phyloP scores from a whole-genome alignment of 768 basidiomycete genomes.

The Termitomyces sp. region DNA sequence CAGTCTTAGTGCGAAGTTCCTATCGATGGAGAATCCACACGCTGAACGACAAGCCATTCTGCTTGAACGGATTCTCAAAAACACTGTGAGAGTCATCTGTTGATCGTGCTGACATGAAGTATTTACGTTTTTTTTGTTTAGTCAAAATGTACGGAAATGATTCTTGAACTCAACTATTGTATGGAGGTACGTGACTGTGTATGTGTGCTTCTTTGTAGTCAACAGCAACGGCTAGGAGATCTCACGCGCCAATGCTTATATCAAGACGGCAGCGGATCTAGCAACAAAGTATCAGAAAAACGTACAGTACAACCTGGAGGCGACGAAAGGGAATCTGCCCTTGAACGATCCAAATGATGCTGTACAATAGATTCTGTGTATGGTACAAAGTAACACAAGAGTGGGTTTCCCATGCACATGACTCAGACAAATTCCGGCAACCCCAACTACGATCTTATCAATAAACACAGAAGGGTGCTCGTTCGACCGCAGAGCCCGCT shows the following conservation, averaged over 20 bases:
- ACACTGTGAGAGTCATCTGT: conserved; percentile 48
- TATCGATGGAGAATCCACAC: conserved; percentile 88
- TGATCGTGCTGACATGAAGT: not conserved
- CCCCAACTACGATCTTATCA: too few species aligned
- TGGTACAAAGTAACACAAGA: too few species aligned
- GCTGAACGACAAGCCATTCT: conserved; percentile 89
- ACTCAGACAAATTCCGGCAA: too few species aligned
- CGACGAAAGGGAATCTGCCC: conserved; percentile 42
- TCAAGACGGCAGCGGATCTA: conserved; percentile 79
- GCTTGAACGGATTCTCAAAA: conserved; percentile 87
- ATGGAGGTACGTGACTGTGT: conserved; percentile 50
- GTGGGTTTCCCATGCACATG: too few species aligned
- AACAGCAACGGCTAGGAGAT: conserved; percentile 54
- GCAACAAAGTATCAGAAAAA: conserved; percentile 88
- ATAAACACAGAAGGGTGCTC: too few species aligned
- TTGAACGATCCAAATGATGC: not conserved
- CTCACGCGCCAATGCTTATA: conserved; percentile 67
- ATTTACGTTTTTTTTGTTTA: conserved; percentile 20
- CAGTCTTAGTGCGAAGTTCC: not conserved
- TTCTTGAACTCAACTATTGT: conserved; percentile 84
- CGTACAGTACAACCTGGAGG: conserved; percentile 87
- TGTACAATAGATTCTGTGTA: not conserved
- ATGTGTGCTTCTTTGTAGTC: conserved; percentile 4
- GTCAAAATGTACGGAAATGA: conserved; percentile 92
- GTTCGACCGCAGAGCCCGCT: too few species aligned